phyloP scores from a whole-genome alignment of 2,329 filamentous ascomycete species.

The Alternaria postmessia region DNA sequence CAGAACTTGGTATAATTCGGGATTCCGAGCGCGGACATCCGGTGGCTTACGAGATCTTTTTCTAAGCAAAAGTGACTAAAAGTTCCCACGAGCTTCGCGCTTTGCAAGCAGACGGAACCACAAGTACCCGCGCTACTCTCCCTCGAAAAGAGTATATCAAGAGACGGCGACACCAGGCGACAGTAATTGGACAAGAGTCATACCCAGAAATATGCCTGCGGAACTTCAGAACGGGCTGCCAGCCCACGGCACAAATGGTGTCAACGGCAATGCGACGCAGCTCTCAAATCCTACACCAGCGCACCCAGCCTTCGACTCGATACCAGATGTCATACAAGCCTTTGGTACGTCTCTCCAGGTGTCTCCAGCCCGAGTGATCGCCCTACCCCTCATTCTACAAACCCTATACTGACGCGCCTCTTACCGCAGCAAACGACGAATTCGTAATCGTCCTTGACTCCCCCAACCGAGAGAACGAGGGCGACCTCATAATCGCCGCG shows the following conservation, averaged over 20 bases:
- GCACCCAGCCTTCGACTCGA: conserved; percentile 56
- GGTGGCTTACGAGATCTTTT: conserved; percentile 13
- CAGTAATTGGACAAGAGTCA: conserved; percentile 2
- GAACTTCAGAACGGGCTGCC: conserved; percentile 22
- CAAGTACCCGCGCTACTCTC: background rate
- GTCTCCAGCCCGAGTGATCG: background rate
- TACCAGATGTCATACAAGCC: conserved; percentile 56
- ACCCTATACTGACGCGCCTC: background rate
- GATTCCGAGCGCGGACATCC: conserved; percentile 6
- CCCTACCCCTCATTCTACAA: background rate
- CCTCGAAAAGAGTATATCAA: background rate
- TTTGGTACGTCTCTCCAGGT: conserved; percentile 46
- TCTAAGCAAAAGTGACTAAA: conserved; percentile 8
- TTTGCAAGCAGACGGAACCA: conserved; percentile 4
- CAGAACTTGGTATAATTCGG: background rate
- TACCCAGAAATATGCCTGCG: conserved; percentile 33
- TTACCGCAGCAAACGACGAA: conserved; percentile 67
- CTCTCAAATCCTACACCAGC: conserved; percentile 37
- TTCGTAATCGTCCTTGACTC: conserved; percentile 97
- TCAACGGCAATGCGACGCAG: conserved; percentile 27
- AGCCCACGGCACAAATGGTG: conserved; percentile 29
- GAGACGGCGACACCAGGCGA: background rate
- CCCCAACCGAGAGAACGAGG: conserved; percentile 93
- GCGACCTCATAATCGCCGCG: conserved; percentile 95
- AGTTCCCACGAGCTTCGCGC: background rate